Evolutionary conservation across 208 protist species (phyloP).

Genomic region (Acanthamoeba culbertsoni): DNA sequence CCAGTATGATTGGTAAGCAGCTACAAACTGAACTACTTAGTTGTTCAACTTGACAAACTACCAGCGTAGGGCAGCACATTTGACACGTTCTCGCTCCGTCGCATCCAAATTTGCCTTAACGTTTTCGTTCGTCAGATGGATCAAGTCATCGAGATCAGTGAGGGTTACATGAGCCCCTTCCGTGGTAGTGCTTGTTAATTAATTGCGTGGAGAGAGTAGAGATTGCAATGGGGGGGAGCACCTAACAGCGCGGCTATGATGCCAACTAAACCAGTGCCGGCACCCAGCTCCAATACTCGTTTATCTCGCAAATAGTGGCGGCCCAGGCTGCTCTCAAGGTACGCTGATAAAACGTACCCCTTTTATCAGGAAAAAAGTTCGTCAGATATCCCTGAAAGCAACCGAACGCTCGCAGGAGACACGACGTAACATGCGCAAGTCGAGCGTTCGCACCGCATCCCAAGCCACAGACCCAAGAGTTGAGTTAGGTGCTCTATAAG

Average conservation of each 20-base stretch:
- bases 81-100: neutral
- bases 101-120: neutral
- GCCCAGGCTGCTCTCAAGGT: neutral
- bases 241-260: neutral
- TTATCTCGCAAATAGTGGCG: neutral
- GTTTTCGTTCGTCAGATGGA: neutral
- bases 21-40: no score
- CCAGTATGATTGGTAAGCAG: no score
- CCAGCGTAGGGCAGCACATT: neutral
- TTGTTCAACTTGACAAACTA: no score
- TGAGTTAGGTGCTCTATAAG: neutral
- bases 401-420: neutral
- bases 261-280: neutral
- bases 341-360: neutral
- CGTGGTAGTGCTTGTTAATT: no score
- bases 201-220: no score
- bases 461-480: neutral
- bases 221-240: no score
- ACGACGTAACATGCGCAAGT: neutral
- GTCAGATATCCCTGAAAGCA: no score
- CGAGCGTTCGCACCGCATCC: neutral
- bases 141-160: neutral
- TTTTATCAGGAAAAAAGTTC: no score
- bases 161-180: neutral
- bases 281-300: neutral